Conservation (phyloP, 2,329 filamentous ascomycete genomes). For the Onygenales sp. region DNA sequence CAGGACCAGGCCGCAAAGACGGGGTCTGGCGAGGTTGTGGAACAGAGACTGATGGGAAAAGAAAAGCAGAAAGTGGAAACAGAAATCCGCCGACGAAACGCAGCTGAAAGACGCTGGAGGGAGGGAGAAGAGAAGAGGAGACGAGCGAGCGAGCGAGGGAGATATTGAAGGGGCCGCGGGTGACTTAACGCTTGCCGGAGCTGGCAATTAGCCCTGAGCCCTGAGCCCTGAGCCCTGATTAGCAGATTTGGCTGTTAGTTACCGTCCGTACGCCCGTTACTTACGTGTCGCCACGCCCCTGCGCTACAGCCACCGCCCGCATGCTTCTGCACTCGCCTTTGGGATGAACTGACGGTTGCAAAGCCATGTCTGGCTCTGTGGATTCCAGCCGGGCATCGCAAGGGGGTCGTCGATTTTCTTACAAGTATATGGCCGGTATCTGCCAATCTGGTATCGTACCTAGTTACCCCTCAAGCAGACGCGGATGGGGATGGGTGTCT, state of each 20-base stretch:
- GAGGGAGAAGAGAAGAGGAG: constrained; percentile 7
- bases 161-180: constrained; percentile 6
- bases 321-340: background rate
- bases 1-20: background rate
- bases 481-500: background rate
- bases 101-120: constrained; percentile 8
- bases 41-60: constrained; percentile 3
- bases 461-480: background rate
- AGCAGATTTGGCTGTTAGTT: background rate
- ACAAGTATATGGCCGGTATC: background rate
- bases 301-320: no score
- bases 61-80: background rate
- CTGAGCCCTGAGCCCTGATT: constrained; percentile 2
- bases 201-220: background rate
- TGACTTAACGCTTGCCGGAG: background rate
- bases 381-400: no score
- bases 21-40: constrained; percentile 1
- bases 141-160: constrained; percentile 15
- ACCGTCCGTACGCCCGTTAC: no score
- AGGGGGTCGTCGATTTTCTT: background rate
- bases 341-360: no score
- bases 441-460: background rate
- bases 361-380: background rate
- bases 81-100: constrained; percentile 1
- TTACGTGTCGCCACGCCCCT: no score